Conservation (phyloP, 106 monocot species). For the Dendrobium officinale region DNA sequence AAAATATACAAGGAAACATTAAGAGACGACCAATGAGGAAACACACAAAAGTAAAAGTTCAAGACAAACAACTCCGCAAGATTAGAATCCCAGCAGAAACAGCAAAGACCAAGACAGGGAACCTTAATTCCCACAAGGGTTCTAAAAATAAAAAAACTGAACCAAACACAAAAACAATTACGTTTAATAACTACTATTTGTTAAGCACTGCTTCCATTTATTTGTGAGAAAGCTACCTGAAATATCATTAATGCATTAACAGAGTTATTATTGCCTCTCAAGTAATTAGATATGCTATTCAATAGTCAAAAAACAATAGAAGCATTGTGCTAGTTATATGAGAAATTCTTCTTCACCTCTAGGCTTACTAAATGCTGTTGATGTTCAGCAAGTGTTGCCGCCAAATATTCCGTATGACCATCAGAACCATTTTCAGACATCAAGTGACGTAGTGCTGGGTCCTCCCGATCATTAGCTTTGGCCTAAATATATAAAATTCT, state of each 20-base stretch:
- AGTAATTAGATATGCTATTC: neutral
- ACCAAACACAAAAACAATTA: neutral
- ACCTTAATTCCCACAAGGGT: neutral
- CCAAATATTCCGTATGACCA: slow-evolving; percentile 74
- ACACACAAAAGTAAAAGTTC: neutral
- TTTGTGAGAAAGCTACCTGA: neutral
- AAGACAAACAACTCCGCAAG: neutral
- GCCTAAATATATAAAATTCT: slow-evolving; percentile 31
- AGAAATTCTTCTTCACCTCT: slow-evolving; percentile 37
- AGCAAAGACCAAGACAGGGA: neutral
- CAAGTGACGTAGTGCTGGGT: slow-evolving; percentile 68
- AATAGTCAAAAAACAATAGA: neutral
- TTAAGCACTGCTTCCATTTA: neutral
- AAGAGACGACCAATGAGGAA: neutral
- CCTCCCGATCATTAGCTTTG: slow-evolving; percentile 95
- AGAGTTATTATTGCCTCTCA: neutral
- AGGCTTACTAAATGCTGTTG: slow-evolving; percentile 92
- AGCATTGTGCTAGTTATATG: neutral
- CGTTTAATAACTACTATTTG: neutral
- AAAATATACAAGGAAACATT: neutral
- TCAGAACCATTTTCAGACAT: slow-evolving; percentile 31
- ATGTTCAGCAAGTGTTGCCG: slow-evolving; percentile 85
- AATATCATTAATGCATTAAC: neutral
- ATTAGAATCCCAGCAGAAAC: neutral
- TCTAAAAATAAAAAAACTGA: neutral